phyloP scores from a whole-genome alignment of 345 rosid genomes.

The Heritiera fomes region DNA sequence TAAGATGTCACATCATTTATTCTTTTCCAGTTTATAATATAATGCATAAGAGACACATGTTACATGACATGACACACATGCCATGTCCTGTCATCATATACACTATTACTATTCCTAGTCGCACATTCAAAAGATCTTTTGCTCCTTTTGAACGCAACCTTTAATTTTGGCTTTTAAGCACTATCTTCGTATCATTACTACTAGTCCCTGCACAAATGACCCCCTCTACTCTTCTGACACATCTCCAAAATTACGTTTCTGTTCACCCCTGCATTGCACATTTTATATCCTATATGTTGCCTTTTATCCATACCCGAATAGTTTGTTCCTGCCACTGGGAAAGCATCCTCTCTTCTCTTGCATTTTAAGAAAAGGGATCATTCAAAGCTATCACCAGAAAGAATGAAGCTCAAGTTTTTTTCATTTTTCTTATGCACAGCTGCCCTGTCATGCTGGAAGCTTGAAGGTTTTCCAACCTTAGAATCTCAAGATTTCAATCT shows the following conservation, averaged over 20 bases:
- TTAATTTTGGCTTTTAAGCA: background rate
- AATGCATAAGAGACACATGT: too few species aligned
- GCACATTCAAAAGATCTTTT: background rate
- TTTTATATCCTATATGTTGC: background rate
- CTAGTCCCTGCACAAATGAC: too few species aligned
- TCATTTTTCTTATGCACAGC: constrained; percentile 24
- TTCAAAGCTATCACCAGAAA: background rate
- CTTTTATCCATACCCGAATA: background rate
- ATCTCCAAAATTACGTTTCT: background rate
- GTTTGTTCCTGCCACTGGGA: background rate
- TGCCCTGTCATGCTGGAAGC: constrained; percentile 15
- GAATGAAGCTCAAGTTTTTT: constrained; percentile 28
- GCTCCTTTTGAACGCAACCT: background rate
- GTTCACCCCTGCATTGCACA: background rate
- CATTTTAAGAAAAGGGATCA: background rate
- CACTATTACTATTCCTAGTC: too few species aligned
- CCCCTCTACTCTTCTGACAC: background rate
- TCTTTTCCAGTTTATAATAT: too few species aligned
- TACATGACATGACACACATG: too few species aligned
- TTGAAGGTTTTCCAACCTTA: constrained; percentile 15
- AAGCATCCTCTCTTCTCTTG: background rate
- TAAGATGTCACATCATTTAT: too few species aligned
- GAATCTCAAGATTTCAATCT: constrained; percentile 19
- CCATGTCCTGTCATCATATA: too few species aligned
- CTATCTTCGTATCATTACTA: background rate